Base-by-base conservation (phyloP, 257 asterid genomes). In the Solanum infundibuliforme region DNA sequence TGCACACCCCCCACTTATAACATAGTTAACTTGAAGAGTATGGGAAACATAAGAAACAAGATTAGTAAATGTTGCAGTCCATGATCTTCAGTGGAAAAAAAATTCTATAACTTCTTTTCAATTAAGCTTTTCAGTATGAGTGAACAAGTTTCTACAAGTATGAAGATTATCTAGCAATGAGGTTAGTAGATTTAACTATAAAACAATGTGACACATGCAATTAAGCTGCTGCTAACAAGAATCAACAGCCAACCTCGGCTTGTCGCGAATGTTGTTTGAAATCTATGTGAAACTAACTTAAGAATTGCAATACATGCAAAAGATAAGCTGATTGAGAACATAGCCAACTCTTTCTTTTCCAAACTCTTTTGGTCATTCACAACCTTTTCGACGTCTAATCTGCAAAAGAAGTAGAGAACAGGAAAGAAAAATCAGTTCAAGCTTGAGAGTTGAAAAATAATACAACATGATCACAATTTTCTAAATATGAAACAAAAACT, bases 341-440 rank as follows among this genome's bases (percentile, higher is more conserved):
- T 87, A 4, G 90, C 92, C 2, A 95, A 91, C 93, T 93, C 98
- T 90, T 93, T 96, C 90, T 88, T 94, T 84, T 92, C 98, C 93
- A 92, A 82, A 71, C 88, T 92, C 38, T 87, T 90, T 91, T 95
- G 98, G 82, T 95, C 95, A 2, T 87, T 93, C 29, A 88, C 43
- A 23, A 94, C 91, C 89, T 96, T 93, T 87, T 95, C 94, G 5
- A 96, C 87, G 86, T 97, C 96, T 88, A 90, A 89, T 92, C 99
- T 97, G 98, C 87, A 84, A 39, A 89, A 68, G 32, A 83, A 12
- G 66, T 76, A 69, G 41, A 83, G n/a, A 72, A 85, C 13, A 20
- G 81, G 14, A 73, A 86, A 87, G 83, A 8, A 38, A 71, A 12
- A 83, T 83, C 60, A 35, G 62, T 75, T 65, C 66, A 86, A 52